phyloP scores from a whole-genome alignment of 176 grass and related monocot species.

The Ananas comosus region DNA sequence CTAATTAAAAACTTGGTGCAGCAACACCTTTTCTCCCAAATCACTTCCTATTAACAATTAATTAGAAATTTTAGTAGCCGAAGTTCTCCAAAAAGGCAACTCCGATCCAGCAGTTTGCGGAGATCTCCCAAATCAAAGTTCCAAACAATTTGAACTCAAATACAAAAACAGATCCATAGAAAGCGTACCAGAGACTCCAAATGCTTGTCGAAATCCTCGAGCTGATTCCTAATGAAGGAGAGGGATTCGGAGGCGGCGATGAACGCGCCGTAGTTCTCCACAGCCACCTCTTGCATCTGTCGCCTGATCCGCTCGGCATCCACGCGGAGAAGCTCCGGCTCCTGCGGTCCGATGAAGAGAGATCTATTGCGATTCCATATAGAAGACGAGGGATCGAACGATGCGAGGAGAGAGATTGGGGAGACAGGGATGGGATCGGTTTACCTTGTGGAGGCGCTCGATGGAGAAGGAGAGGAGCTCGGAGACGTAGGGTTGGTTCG shows the following conservation, averaged over 20 bases:
- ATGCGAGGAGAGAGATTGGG: not conserved
- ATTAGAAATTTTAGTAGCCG: too few species aligned
- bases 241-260: slow-evolving; percentile 88
- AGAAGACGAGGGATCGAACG: not conserved
- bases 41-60: too few species aligned
- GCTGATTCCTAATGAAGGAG: slow-evolving; percentile 78
- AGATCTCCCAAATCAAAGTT: not conserved
- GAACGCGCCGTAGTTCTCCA: slow-evolving; percentile 91
- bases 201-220: slow-evolving; percentile 83
- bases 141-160: not conserved
- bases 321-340: slow-evolving; percentile 92
- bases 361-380: not conserved
- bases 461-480: slow-evolving; percentile 99
- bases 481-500: slow-evolving; percentile 90
- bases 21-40: too few species aligned
- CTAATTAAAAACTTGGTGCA: too few species aligned
- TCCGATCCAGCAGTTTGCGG: not conserved
- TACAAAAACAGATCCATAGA: too few species aligned
- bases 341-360: slow-evolving; percentile 27
- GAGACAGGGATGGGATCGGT: not conserved
- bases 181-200: slow-evolving; percentile 68
- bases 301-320: slow-evolving; percentile 91
- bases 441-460: slow-evolving; percentile 93
- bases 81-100: not conserved
- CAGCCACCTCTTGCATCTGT: slow-evolving; percentile 99